Evolutionary conservation across 2,329 filamentous ascomycete genomes (phyloP).

Genomic region (Mollisia scopiformis): DNA sequence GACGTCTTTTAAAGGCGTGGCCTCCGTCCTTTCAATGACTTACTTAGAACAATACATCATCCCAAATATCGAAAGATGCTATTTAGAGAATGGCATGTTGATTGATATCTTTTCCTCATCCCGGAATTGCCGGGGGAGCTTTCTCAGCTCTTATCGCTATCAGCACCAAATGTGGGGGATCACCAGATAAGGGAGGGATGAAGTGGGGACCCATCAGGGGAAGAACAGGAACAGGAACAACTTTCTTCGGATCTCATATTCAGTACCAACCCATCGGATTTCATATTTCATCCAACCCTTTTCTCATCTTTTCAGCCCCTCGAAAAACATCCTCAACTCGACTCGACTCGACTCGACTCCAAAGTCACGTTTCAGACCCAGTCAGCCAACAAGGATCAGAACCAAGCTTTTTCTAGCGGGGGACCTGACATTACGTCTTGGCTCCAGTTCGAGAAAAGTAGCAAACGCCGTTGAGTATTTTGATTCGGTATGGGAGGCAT

Average conservation of each 20-base stretch:
- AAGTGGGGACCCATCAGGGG: background rate
- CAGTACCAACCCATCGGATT: background rate
- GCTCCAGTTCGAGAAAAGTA: background rate
- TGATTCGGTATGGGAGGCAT: background rate
- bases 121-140: background rate
- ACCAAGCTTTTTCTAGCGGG: constrained; percentile 13
- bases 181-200: too few species aligned
- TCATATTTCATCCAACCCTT: background rate
- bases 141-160: background rate
- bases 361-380: background rate
- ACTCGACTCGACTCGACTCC: too few species aligned
- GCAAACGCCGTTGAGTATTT: background rate
- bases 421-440: constrained; percentile 14
- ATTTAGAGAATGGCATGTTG: constrained; percentile 4
- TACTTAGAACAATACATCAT: background rate
- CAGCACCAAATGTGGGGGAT: constrained; percentile 12
- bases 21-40: background rate
- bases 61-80: background rate
- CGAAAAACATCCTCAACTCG: background rate
- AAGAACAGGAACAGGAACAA: background rate
- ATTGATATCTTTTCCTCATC: background rate
- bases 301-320: background rate
- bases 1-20: background rate
- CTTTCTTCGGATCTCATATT: background rate
- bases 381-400: background rate